phyloP scores from a whole-genome alignment of 1,139 yeast species.

The Debaryomyces subglobosus region DNA sequence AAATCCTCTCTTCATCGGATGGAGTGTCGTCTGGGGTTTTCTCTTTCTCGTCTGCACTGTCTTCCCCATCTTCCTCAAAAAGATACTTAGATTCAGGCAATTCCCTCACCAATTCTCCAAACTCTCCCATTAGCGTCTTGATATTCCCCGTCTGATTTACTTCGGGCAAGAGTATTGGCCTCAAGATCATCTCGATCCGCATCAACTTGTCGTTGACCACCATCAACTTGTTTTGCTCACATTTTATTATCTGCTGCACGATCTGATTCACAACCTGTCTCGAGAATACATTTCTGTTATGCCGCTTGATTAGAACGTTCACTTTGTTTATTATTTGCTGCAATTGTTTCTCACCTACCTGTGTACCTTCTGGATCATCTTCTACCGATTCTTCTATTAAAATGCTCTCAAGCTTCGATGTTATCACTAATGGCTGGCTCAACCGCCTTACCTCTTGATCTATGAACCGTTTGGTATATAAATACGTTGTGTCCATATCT shows the following conservation, averaged over 20 bases:
- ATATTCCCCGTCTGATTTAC: constrained; percentile 16
- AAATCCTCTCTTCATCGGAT: constrained; percentile 6
- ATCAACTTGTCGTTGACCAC: constrained; percentile 31
- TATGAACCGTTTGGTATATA: constrained; percentile 35
- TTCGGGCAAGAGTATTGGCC: constrained; percentile 36
- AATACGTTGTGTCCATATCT: constrained; percentile 22
- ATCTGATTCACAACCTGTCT: constrained; percentile 39
- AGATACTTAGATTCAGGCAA: constrained; percentile 41
- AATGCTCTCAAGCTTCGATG: constrained; percentile 17
- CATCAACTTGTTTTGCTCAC: constrained; percentile 33
- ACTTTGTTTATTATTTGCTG: constrained; percentile 28
- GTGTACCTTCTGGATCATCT: constrained; percentile 11
- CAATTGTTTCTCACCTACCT: constrained; percentile 24
- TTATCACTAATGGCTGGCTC: constrained; percentile 27
- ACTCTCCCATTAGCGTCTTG: constrained; percentile 19
- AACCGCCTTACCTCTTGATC: constrained; percentile 30
- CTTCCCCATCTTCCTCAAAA: constrained; percentile 15
- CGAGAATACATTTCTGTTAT: constrained; percentile 32
- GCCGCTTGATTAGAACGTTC: constrained; percentile 31
- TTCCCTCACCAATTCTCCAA: constrained; percentile 29
- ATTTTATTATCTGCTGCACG: constrained; percentile 37
- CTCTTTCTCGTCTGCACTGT: constrained; percentile 11
- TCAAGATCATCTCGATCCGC: constrained; percentile 25
- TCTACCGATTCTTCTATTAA: constrained; percentile 16
- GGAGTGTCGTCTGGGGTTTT: constrained; percentile 11